Conservation (phyloP, 129 eudicot species). For the Solidago caesia region DNA sequence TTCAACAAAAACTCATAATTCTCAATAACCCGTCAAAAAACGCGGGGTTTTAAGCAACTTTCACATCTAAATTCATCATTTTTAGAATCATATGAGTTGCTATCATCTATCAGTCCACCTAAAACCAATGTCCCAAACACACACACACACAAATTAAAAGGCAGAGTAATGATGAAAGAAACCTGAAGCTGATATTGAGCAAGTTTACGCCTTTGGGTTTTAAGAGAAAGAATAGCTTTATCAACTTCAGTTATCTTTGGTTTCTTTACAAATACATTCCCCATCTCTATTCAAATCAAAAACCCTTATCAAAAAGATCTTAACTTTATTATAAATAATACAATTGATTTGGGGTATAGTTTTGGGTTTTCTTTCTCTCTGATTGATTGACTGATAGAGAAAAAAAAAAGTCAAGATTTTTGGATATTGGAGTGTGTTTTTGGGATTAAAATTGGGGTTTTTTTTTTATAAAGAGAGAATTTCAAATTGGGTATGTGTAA, state of each 20-base stretch:
- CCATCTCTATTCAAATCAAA: conserved; percentile 42
- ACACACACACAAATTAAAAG: background rate
- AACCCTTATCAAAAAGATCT: conserved; percentile 3
- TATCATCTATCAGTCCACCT: background rate
- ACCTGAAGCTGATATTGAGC: conserved; percentile 96
- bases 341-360: background rate
- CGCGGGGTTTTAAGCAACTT: background rate
- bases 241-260: conserved; percentile 98
- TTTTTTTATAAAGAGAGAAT: too few species aligned
- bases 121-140: background rate
- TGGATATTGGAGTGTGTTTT: background rate
- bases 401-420: background rate
- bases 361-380: too few species aligned
- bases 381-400: too few species aligned
- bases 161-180: background rate
- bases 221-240: conserved; percentile 87
- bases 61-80: background rate
- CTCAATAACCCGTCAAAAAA: background rate
- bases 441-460: too few species aligned
- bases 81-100: background rate
- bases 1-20: background rate
- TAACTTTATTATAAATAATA: too few species aligned
- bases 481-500: too few species aligned
- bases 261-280: conserved; percentile 88
- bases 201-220: conserved; percentile 95